These are phyloP conservation scores for Rutidosis leptorrhynchoides DNA, from an alignment of 129 eudicot genomes.

Conservation along the genomic window DNA sequence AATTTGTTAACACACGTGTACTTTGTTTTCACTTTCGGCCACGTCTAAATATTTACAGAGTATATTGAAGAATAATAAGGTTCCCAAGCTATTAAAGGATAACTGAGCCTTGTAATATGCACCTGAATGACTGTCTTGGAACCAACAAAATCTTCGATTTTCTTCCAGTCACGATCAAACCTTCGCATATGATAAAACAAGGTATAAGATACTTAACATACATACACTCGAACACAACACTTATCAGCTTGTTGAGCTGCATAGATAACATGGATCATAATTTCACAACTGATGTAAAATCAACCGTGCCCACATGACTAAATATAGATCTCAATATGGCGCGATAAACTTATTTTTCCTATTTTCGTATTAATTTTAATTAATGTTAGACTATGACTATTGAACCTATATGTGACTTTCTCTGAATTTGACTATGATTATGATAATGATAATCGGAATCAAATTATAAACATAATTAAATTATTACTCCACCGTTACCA, in stretches of 20 bases:
- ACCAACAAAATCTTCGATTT: constrained; percentile 94
- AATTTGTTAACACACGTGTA: constrained; percentile 11
- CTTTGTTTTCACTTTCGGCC: constrained; percentile 16
- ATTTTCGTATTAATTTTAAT: not conserved
- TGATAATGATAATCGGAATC: not conserved
- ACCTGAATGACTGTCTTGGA: constrained; percentile 99
- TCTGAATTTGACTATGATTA: not conserved
- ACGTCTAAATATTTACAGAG: not conserved
- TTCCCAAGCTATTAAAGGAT: not conserved
- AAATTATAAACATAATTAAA: too few relatives aligned
- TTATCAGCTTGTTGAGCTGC: constrained; percentile 1
- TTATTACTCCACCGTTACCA: not conserved
- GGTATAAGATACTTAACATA: constrained; percentile 11
- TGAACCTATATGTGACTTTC: not conserved
- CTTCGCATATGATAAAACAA: constrained; percentile 32
- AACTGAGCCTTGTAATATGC: constrained; percentile 18
- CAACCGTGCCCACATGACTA: not conserved
- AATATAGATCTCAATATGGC: not conserved
- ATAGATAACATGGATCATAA: not conserved
- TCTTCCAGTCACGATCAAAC: constrained; percentile 99
- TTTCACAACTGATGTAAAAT: not conserved
- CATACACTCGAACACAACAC: not conserved
- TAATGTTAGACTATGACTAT: not conserved
- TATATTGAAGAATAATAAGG: not conserved
- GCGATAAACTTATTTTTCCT: not conserved